These are phyloP conservation scores for Pigoraptor vietnamica DNA, from an alignment of 78 protist genomes.

Conservation along the genomic window DNA sequence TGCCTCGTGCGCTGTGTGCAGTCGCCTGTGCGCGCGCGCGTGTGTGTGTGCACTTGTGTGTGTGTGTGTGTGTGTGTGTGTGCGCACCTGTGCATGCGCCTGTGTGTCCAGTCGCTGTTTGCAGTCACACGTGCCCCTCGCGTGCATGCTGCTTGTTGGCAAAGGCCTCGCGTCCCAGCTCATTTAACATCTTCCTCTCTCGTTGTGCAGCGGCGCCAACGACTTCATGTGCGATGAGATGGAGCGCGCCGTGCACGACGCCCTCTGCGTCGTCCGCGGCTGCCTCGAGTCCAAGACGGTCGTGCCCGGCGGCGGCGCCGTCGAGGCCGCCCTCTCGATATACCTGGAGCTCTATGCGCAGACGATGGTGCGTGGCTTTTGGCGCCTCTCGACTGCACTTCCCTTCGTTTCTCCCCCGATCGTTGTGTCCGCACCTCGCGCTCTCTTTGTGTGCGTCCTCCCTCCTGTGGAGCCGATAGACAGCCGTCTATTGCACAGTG, in stretches of 20 bases:
- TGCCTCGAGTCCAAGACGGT: conserved; percentile 81
- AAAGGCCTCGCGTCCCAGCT: no score
- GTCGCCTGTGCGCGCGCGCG: conserved; percentile 71
- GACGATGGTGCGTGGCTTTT: conserved; percentile 46
- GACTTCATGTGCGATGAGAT: conserved; percentile 40
- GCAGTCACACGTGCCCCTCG: no score
- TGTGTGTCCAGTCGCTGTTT: no score
- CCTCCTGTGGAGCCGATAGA: no score
- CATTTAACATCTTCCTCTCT: no score
- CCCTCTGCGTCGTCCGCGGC: conserved; percentile 93
- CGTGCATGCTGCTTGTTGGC: no score
- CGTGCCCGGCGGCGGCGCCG: conserved; percentile 96
- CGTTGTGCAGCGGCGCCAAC: background rate
- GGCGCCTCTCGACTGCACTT: background rate
- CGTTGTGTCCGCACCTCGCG: no score
- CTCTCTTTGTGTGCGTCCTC: no score
- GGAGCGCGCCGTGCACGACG: conserved; percentile 96
- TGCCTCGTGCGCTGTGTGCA: no score
- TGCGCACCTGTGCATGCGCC: conserved; percentile 1
- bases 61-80: no score
- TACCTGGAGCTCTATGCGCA: conserved; percentile 91
- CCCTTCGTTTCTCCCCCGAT: background rate
- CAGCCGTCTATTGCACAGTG: no score
- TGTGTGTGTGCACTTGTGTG: no score
- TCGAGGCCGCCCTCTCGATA: conserved; percentile 94